These are phyloP conservation scores for Yarrowia galli DNA, from an alignment of 1,139 yeast species.

Conservation along the genomic window DNA sequence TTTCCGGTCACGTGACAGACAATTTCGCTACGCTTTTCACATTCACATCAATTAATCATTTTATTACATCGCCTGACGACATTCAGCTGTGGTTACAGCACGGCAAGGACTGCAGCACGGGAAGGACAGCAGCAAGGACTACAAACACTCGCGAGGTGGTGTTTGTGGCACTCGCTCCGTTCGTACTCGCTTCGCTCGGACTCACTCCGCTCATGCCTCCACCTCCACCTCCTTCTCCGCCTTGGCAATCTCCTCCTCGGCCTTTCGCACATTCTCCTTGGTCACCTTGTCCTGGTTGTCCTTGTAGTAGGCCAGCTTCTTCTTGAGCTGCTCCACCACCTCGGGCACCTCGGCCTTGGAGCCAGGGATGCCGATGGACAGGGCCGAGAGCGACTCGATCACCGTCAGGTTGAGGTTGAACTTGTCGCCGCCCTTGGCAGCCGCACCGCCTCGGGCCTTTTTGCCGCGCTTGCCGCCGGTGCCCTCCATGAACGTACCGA, in stretches of 20 bases:
- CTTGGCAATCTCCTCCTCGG: slow-evolving; percentile 76
- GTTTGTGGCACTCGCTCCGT: background rate
- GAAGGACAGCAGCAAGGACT: too few relatives aligned
- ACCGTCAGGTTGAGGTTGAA: slow-evolving; percentile 83
- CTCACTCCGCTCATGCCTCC: slow-evolving; percentile 27
- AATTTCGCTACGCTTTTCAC: too few relatives aligned
- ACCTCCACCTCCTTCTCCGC: slow-evolving; percentile 49
- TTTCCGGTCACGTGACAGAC: too few relatives aligned
- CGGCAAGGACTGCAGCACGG: too few relatives aligned
- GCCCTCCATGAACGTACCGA: slow-evolving; percentile 61
- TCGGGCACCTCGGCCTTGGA: slow-evolving; percentile 73
- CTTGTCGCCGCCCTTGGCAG: slow-evolving; percentile 53
- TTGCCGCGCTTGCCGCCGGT: slow-evolving; percentile 62
- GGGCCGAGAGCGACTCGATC: slow-evolving; percentile 77
- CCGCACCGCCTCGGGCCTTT: slow-evolving; percentile 55
- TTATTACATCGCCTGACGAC: too few relatives aligned
- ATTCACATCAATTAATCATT: too few relatives aligned
- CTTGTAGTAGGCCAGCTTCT: slow-evolving; percentile 73
- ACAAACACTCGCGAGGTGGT: too few relatives aligned
- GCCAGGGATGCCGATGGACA: slow-evolving; percentile 82
- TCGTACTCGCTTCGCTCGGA: background rate
- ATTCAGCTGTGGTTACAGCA: too few relatives aligned
- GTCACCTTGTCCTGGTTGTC: slow-evolving; percentile 85
- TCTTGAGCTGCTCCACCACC: slow-evolving; percentile 73
- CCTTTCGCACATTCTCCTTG: slow-evolving; percentile 72